A percentile compares a stretch with the other conserved stretches of the same genome.
Evolutionary conservation across 352 stramenopile species (phyloP).

Genomic region (Poterioochromonas sp.): DNA sequence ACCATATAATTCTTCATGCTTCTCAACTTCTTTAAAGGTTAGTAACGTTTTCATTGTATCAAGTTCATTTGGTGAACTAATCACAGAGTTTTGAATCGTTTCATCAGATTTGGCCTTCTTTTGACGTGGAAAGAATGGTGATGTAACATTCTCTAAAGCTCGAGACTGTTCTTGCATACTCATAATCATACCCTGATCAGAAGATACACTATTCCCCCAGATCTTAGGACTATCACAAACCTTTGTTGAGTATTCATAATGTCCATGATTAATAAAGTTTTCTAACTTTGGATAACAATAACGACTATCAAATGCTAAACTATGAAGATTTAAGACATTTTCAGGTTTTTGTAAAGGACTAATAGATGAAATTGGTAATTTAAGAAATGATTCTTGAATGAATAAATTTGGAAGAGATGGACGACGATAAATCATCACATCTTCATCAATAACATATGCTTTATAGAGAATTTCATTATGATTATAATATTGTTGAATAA

Average conservation of each 20-base stretch:
- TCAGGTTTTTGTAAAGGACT: not conserved
- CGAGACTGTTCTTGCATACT: too few relatives aligned
- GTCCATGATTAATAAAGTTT: not conserved
- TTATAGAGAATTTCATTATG: conserved; percentile 41
- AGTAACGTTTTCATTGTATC: too few relatives aligned
- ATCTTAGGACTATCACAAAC: too few relatives aligned
- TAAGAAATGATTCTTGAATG: too few relatives aligned
- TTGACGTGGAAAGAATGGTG: too few relatives aligned
- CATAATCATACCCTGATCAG: not conserved
- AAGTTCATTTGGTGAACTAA: not conserved
- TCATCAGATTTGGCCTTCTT: too few relatives aligned
- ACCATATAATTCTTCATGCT: too few relatives aligned
- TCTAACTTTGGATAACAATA: conserved; percentile 40
- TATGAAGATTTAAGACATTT: not conserved
- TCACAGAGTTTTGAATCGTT: too few relatives aligned
- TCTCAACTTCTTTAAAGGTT: too few relatives aligned
- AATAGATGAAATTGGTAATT: not conserved
- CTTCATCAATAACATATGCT: conserved; percentile 43
- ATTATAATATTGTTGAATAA: conserved; percentile 41
- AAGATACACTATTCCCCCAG: not conserved
- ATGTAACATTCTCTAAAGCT: too few relatives aligned
- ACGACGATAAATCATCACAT: conserved; percentile 37
- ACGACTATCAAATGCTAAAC: conserved; percentile 42
- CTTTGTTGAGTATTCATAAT: not conserved
- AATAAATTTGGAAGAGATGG: conserved; percentile 42